Evolutionary conservation across 2,329 filamentous ascomycete species (phyloP).

Genomic region (Xylaria sp.): DNA sequence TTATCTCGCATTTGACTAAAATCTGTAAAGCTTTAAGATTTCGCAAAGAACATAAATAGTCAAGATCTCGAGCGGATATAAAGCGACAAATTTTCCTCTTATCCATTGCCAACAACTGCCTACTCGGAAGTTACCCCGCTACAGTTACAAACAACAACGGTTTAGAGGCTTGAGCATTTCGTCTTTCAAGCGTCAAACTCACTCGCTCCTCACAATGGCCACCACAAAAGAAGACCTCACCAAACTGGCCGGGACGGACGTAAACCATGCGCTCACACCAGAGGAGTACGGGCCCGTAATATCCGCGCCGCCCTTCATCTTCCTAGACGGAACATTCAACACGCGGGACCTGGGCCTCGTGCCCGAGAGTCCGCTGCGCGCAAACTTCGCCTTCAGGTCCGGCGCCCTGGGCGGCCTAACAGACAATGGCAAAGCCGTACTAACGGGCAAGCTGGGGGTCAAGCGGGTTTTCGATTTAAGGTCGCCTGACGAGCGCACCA

Average conservation of each 20-base stretch:
- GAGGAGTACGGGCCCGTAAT: slow-evolving; percentile 52
- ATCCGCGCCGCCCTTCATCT: slow-evolving; percentile 57
- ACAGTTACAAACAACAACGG: background rate
- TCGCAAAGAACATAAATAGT: background rate
- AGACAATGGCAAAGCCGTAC: slow-evolving; percentile 50
- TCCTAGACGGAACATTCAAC: slow-evolving; percentile 60
- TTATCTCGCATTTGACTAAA: slow-evolving; percentile 7
- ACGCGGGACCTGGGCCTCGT: slow-evolving; percentile 61
- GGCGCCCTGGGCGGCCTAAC: slow-evolving; percentile 55
- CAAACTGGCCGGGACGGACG: slow-evolving; percentile 56
- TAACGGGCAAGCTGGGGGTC: slow-evolving; percentile 53
- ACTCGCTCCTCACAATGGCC: slow-evolving; percentile 39
- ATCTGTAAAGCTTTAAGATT: background rate
- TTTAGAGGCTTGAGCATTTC: background rate
- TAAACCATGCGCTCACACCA: slow-evolving; percentile 52
- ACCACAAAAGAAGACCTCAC: slow-evolving; percentile 46
- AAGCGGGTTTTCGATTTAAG: slow-evolving; percentile 63
- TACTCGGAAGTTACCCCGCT: slow-evolving; percentile 22
- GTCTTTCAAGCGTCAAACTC: slow-evolving; percentile 7
- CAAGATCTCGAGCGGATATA: background rate
- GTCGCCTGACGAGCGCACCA: slow-evolving; percentile 55
- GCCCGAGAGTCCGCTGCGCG: slow-evolving; percentile 53
- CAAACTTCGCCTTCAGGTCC: slow-evolving; percentile 58
- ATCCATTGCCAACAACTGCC: background rate
- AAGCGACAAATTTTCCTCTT: background rate